phyloP scores from a whole-genome alignment of 2,329 filamentous ascomycete species.

The Claviceps purpurea region DNA sequence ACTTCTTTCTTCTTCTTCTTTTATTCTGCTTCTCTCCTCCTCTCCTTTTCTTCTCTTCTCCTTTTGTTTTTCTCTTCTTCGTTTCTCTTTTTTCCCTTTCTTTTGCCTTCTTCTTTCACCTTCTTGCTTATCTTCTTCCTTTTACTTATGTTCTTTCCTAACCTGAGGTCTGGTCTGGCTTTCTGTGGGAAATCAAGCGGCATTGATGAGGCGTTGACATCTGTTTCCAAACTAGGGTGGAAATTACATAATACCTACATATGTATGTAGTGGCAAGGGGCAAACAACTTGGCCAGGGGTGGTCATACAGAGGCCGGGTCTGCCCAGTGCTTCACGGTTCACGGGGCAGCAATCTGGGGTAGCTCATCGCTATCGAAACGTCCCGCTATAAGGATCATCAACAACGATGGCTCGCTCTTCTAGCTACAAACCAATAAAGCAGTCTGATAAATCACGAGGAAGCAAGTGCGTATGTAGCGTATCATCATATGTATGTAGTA shows the following conservation, averaged over 20 bases:
- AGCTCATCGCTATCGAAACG: background rate
- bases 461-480: background rate
- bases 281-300: conserved; percentile 1
- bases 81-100: background rate
- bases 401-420: background rate
- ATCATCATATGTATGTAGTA: conserved; percentile 6
- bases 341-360: background rate
- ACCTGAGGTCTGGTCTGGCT: no score
- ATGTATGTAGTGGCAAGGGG: conserved; percentile 4
- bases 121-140: background rate
- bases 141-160: conserved; percentile 1
- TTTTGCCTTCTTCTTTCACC: background rate
- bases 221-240: conserved; percentile 5
- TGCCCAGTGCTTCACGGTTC: background rate
- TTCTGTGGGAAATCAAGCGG: conserved; percentile 1
- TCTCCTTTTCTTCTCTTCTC: no score
- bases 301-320: background rate
- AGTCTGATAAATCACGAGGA: background rate
- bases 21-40: no score
- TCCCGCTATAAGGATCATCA: background rate
- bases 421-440: background rate
- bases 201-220: conserved; percentile 6
- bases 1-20: background rate
- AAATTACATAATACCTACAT: background rate
- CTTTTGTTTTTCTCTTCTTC: background rate